Evolutionary conservation across 108 stramenopile species (phyloP).

Genomic region (Nitzschia sp.): DNA sequence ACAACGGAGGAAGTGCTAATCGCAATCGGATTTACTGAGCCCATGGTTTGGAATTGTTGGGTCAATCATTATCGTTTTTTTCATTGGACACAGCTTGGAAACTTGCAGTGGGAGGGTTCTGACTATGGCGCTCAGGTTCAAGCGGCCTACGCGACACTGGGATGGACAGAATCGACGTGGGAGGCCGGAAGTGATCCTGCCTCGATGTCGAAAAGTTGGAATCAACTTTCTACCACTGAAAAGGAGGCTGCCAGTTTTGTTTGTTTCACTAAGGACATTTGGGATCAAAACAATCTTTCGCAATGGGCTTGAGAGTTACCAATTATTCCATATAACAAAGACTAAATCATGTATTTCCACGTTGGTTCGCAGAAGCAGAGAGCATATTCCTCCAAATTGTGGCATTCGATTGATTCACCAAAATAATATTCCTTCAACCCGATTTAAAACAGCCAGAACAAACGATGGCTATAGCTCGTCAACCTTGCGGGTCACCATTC

Average conservation of each 20-base stretch:
- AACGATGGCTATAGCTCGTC: no score
- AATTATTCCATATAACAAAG: no score
- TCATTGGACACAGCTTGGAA: not conserved
- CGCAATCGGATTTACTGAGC: not conserved
- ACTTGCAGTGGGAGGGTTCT: not conserved
- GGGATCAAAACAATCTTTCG: not conserved
- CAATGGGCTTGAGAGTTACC: not conserved
- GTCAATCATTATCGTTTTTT: not conserved
- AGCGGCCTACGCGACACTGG: not conserved
- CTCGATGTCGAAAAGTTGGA: not conserved
- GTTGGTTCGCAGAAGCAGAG: no score
- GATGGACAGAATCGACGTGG: not conserved
- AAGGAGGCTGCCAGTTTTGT: slow-evolving; percentile 3
- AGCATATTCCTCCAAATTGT: no score
- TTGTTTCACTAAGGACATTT: not conserved
- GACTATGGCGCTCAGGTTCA: not conserved
- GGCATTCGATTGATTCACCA: no score
- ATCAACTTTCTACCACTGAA: not conserved
- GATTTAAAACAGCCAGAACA: no score
- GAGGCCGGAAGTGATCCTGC: not conserved
- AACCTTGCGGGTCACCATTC: no score
- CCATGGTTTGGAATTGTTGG: not conserved
- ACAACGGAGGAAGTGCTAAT: not conserved
- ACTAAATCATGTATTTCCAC: no score
- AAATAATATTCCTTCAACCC: no score